phyloP scores from a whole-genome alignment of 2,329 filamentous ascomycete genomes.

The Penicillium sp. region DNA sequence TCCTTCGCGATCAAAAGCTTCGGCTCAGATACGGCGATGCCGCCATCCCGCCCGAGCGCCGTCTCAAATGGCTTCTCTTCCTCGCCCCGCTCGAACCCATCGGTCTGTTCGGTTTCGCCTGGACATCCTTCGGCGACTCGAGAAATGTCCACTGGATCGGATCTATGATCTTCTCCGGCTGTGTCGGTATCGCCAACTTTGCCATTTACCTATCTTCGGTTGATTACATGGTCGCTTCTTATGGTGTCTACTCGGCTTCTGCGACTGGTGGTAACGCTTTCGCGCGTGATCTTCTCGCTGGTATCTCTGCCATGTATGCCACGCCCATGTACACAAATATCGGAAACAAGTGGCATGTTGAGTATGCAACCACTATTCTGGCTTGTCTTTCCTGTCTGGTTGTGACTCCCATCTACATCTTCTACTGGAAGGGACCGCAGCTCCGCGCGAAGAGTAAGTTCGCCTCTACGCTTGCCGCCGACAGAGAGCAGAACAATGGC shows the following conservation, averaged over 20 bases:
- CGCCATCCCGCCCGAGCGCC: constrained; percentile 59
- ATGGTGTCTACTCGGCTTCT: constrained; percentile 69
- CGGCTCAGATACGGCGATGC: constrained; percentile 47
- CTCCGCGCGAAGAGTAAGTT: constrained; percentile 60
- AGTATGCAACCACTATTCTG: constrained; percentile 59
- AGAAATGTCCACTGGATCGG: constrained; percentile 64
- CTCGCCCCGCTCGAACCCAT: constrained; percentile 61
- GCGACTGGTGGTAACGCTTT: constrained; percentile 74
- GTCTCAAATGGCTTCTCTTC: constrained; percentile 65
- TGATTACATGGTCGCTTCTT: constrained; percentile 72
- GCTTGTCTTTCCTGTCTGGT: constrained; percentile 59
- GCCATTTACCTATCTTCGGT: constrained; percentile 71
- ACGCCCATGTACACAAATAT: constrained; percentile 62
- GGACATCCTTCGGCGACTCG: constrained; percentile 61
- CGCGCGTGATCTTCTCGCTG: constrained; percentile 68
- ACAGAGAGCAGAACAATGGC: constrained; percentile 22
- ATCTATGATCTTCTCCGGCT: constrained; percentile 61
- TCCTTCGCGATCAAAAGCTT: constrained; percentile 42
- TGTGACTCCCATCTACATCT: constrained; percentile 59
- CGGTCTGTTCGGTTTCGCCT: constrained; percentile 67
- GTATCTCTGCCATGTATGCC: constrained; percentile 66
- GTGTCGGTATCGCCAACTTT: constrained; percentile 71
- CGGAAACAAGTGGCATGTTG: constrained; percentile 50
- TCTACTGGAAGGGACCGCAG: constrained; percentile 60
- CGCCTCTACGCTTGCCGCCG: constrained; percentile 53